Evolutionary conservation across 345 rosid genomes (phyloP), one percentile per base, ranked within the genome.

Genomic region (Punica granatum): DNA sequence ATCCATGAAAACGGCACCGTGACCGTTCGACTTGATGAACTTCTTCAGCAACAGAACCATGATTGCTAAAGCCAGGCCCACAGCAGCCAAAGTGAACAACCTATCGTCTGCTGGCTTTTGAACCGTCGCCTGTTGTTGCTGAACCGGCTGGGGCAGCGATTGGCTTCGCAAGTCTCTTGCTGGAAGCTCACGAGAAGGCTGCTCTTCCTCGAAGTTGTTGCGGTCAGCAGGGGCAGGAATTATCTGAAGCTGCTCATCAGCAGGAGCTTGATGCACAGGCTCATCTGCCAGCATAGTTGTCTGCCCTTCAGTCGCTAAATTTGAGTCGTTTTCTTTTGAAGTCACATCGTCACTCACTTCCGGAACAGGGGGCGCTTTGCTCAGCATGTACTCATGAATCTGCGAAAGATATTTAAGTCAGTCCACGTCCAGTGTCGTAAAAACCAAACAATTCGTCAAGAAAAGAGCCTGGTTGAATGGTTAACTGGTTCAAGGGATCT

Each of bases 331-430:
- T 59, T 34, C 75, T 68, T 71, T 67, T 9, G 79, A 31, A 23
- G 79, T 41, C 60, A 32, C 28, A 26, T 48, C 15, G 34, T 30
- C 61, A 8, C 32, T 63, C 32, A 69, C 75, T 73, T 84, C 80
- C 23, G 91, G 88, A 73, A 78, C 85, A 30, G 88, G 73, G 0
- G 85, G 88, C 59, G 96, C 86, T 82, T 90, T 93, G 86, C 90
- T 80, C 41, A 89, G 78, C 88, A 94, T 87, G 79, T 88, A 84
- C 21, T 88, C 85, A 74, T 94, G 99, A 70, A 94, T 86, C 99
- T 94, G 92, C 48, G n/a, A 36, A 63, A 37, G 19, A n/a, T 56
- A 26, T 56, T 56, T 3, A 28, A 51, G 58, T 56, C 34, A 56
- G 30, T 26, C 61, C 12, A 25, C n/a, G n/a, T 56, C 21, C 26